Evolutionary conservation across 345 rosid species (phyloP).

Genomic region (Capsella bursapastoris): DNA sequence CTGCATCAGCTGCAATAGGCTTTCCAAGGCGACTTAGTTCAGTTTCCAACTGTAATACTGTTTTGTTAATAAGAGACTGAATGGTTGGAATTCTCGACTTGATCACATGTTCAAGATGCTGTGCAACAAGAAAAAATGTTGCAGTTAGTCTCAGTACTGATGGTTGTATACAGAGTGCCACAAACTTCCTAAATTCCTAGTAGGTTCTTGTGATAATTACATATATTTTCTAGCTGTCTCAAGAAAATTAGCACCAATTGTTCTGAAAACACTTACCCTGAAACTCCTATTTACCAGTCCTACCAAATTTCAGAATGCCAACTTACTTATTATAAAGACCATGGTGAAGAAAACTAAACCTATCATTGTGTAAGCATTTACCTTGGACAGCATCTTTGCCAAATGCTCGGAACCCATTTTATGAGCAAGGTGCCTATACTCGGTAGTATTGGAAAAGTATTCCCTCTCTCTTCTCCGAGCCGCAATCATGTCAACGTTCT

Average conservation of each 20-base stretch:
- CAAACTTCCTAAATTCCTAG: conserved; percentile 7
- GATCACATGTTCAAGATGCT: conserved; percentile 99
- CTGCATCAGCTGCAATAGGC: conserved; percentile 98
- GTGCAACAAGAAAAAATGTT: conserved; percentile 41
- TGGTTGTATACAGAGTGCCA: conserved; percentile 24
- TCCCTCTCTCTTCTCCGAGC: conserved; percentile 97
- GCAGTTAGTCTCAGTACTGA: conserved; percentile 23
- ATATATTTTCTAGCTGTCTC: background rate
- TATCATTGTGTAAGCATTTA: conserved; percentile 37
- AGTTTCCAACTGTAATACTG: conserved; percentile 78
- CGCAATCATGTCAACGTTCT: conserved; percentile 97
- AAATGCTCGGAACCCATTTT: conserved; percentile 99
- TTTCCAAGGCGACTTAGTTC: conserved; percentile 96
- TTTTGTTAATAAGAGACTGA: conserved; percentile 94
- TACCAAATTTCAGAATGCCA: conserved; percentile 1
- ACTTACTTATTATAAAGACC: background rate
- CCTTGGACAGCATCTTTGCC: conserved; percentile 96
- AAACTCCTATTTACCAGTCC: conserved; percentile 16
- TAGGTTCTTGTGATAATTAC: conserved; percentile 7
- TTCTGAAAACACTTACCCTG: conserved; percentile 48
- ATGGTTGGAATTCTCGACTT: conserved; percentile 94
- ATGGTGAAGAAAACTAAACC: conserved; percentile 4
- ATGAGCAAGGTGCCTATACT: conserved; percentile 92
- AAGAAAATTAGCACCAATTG: conserved; percentile 7
- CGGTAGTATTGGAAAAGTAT: conserved; percentile 82